A percentile compares a stretch with the other conserved stretches of the same genome.
These are phyloP conservation scores for Ulmus americana DNA, from an alignment of 331 rosid species.

Conservation along the genomic window DNA sequence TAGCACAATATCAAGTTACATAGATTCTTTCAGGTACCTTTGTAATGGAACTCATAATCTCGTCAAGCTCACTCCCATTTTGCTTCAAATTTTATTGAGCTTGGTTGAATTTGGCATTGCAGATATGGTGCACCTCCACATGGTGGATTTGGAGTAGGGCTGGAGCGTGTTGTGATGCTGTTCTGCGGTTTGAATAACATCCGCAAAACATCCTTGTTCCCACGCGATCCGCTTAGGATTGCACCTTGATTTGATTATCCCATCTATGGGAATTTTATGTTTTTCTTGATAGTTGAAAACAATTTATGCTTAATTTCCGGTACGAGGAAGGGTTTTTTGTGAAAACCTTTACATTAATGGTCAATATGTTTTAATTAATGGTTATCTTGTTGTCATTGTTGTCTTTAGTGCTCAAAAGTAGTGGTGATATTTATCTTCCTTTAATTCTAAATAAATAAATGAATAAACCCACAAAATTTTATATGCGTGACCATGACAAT, in stretches of 20 bases:
- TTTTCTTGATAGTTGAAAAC: too few relatives aligned
- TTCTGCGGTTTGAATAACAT: conserved; percentile 86
- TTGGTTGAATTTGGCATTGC: conserved; percentile 18
- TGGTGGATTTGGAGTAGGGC: conserved; percentile 93
- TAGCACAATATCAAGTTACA: conserved; percentile 58
- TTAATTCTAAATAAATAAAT: too few relatives aligned
- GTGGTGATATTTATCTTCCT: too few relatives aligned
- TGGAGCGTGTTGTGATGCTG: conserved; percentile 95
- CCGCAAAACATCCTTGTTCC: conserved; percentile 74
- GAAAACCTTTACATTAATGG: too few relatives aligned
- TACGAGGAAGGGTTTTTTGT: too few relatives aligned
- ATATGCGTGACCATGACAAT: too few relatives aligned
- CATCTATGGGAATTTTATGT: too few relatives aligned
- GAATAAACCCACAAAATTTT: too few relatives aligned
- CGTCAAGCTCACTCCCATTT: background rate
- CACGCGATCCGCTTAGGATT: conserved; percentile 81
- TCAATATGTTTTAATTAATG: too few relatives aligned
- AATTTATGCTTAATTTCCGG: too few relatives aligned
- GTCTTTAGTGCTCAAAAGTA: too few relatives aligned
- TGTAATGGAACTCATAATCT: background rate
- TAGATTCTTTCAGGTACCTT: conserved; percentile 82
- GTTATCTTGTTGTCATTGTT: too few relatives aligned
- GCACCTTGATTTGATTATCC: conserved; percentile 43
- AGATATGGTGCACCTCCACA: conserved; percentile 93
- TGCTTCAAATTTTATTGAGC: background rate